phyloP scores from a whole-genome alignment of 192 early-diverging fungal species.

The Rhizophagus clarus region DNA sequence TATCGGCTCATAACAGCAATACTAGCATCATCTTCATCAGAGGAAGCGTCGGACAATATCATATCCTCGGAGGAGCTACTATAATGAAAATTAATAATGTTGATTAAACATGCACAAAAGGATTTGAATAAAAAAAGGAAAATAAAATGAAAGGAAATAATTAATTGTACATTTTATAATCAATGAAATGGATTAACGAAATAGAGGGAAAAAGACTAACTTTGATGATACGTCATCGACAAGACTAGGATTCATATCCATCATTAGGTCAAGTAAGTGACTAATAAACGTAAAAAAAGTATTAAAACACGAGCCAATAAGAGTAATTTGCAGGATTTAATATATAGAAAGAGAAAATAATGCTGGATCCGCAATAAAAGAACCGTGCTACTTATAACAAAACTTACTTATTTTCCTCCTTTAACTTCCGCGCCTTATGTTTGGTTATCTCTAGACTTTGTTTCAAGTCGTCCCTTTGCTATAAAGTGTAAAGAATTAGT shows the following conservation, averaged over 20 bases:
- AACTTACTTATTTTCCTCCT: conserved; percentile 31
- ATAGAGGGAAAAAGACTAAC: neutral
- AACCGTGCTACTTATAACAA: neutral
- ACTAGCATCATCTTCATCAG: conserved; percentile 20
- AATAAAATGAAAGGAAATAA: neutral
- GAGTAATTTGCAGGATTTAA: neutral
- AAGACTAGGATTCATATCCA: conserved; percentile 31
- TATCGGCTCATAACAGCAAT: neutral
- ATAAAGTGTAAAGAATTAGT: neutral
- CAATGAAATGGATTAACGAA: neutral
- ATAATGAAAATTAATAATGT: neutral
- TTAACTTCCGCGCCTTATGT: conserved; percentile 23
- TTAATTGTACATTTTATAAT: neutral
- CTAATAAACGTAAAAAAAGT: conserved; percentile 9
- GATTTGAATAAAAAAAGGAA: neutral
- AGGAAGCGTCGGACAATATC: conserved; percentile 20
- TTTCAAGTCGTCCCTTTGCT: conserved; percentile 32
- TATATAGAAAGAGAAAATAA: neutral
- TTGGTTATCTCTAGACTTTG: conserved; percentile 24
- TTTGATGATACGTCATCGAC: conserved; percentile 23
- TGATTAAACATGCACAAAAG: no score
- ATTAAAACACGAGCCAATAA: neutral
- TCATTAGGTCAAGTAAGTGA: conserved; percentile 31
- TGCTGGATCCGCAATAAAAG: neutral
- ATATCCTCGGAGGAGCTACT: conserved; percentile 20